Evolutionary conservation across 1,139 yeast genomes (phyloP).

Genomic region (Saccharomyces pastorianus): DNA sequence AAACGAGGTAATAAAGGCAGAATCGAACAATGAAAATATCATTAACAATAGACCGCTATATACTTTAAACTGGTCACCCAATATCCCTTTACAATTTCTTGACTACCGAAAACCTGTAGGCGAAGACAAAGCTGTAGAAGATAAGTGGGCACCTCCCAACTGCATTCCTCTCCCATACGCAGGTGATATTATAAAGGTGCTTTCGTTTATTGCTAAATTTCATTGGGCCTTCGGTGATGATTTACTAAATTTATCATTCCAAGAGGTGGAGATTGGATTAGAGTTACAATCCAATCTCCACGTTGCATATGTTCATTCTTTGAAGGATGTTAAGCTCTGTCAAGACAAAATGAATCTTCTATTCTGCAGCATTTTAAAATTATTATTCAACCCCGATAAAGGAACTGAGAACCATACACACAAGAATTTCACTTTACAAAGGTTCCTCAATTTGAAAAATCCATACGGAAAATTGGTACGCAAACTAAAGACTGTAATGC

Average conservation of each 20-base stretch:
- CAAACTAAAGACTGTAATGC: slow-evolving; percentile 11
- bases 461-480: slow-evolving; percentile 37
- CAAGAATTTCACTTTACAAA: not conserved
- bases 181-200: slow-evolving; percentile 37
- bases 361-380: slow-evolving; percentile 20
- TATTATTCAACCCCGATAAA: slow-evolving; percentile 16
- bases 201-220: slow-evolving; percentile 41
- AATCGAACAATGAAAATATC: not conserved
- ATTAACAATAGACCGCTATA: not conserved
- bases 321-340: slow-evolving; percentile 15
- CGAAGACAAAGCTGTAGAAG: not conserved
- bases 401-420: not conserved
- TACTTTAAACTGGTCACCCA: slow-evolving; percentile 18
- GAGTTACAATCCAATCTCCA: slow-evolving; percentile 30
- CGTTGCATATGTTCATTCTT: no score
- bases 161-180: slow-evolving; percentile 36
- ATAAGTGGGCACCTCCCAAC: slow-evolving; percentile 5
- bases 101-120: slow-evolving; percentile 16
- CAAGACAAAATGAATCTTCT: slow-evolving; percentile 25
- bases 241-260: slow-evolving; percentile 37
- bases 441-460: slow-evolving; percentile 10
- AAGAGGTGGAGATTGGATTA: slow-evolving; percentile 44
- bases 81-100: slow-evolving; percentile 16
- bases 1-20: not conserved
- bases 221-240: slow-evolving; percentile 28